Base-by-base conservation (phyloP, 306 rosid genomes). In the Quercus berberidifolia region DNA sequence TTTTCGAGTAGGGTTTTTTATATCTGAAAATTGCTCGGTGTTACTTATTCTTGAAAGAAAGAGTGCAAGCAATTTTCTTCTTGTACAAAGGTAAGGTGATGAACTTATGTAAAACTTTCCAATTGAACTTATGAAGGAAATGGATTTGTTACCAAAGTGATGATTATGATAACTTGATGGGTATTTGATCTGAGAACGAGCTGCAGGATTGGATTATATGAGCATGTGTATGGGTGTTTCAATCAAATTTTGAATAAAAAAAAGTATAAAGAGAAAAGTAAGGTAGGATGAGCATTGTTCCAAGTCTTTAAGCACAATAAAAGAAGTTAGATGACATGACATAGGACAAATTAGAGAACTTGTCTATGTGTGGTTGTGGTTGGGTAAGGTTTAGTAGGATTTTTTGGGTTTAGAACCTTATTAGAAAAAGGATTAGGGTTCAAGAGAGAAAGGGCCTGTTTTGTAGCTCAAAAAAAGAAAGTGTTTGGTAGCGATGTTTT, bases 11-110 rank as follows among this genome's bases (percentile, higher is more conserved):
- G 97, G 89, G 91, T 64, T 57, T 74, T 81, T 73, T 92, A 70
- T 71, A 73, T 86, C 71, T 88, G 77, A 94, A 87, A 88, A 85
- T 91, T 72, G 97, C 97, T 69, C 84, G 78, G 46, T 94, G 99
- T 83, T 87, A 88, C 81, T 69, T 77, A 70, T 89, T 82, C 46
- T 75, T 89, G 86, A 85, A 87, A 64, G 90, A 87, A 71, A 87
- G 91, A 81, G 80, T 69, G 82, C 88, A 82, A 70, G 95, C 97
- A 46, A 89, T 94, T 84, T 58, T 60, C 62, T 92, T 74, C 83
- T 91, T 87, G 83, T 83, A 83, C 67, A 88, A 87, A 92, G 97
- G 97, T 81, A 85, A 74, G 82, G 65, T 78, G 67, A 73, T 38
- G 46, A 7, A 38, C 69, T 31, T 20, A 54, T 5, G 23, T 69